Percentiles rank a stretch among this genome's conserved stretches.
Evolutionary conservation across 169 alveolate species (phyloP).

Genomic region (Besnoitia besnoiti): DNA sequence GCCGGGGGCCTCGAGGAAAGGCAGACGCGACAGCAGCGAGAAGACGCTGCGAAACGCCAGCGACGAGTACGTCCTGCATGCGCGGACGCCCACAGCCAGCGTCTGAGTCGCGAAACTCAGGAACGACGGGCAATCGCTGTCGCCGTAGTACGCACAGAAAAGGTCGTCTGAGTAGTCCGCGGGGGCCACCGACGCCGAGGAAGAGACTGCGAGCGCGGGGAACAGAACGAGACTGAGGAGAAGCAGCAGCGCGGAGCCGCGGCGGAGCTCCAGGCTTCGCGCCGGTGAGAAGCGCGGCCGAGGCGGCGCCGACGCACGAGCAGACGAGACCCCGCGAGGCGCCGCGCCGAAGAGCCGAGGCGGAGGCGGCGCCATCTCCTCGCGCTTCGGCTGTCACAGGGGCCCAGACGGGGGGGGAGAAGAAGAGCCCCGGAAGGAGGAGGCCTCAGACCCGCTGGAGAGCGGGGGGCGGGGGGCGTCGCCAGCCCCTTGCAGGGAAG

Average conservation of each 20-base stretch:
- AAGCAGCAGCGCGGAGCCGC: not conserved
- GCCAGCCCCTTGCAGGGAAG: no score
- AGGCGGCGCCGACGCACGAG: not conserved
- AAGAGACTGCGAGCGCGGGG: not conserved
- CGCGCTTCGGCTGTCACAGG: no score
- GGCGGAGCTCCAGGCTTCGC: no score
- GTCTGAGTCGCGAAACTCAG: not conserved
- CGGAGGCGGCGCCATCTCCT: not conserved
- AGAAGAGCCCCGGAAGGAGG: not conserved
- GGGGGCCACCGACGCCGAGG: not conserved
- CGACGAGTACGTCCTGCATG: not conserved
- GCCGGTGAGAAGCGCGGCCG: not conserved
- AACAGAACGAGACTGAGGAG: not conserved
- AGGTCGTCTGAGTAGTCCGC: not conserved
- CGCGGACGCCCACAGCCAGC: not conserved
- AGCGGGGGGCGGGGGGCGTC: no score
- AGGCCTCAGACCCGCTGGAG: no score
- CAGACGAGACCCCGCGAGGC: not conserved
- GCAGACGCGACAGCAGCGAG: not conserved
- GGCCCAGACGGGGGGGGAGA: no score
- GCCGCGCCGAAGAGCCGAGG: not conserved
- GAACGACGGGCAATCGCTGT: slow-evolving; percentile 24
- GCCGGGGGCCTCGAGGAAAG: not conserved
- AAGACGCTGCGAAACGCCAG: not conserved
- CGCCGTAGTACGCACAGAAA: slow-evolving; percentile 28